Base-by-base conservation (phyloP, 768 basidiomycete species). In the Trametes coccinea region DNA sequence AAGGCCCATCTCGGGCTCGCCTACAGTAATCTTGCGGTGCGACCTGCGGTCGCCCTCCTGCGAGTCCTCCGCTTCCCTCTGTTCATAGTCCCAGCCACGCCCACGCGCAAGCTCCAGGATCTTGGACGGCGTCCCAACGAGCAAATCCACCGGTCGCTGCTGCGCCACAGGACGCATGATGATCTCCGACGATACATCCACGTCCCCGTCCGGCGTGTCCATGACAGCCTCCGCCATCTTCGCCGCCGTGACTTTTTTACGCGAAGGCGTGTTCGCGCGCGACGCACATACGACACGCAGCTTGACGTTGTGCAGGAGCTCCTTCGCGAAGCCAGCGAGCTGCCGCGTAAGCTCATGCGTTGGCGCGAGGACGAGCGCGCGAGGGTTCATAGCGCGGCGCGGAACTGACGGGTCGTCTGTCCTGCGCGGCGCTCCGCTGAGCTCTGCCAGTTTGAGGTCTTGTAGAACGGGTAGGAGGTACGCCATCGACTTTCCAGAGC, bases 291-390 rank as follows among this genome's bases (percentile, higher is more conserved):
- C 52, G 0, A 92, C 84, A n/a, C 89, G 85, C 11, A 95, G 79
- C 71, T 92, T 93, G 67, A 85, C 79, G 14, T 84, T 74, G 73
- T 95, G 93, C 29, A 88, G 74, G 1, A 96, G 78, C 2, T 80
- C 74, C 67, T 95, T 95, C 2, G 92, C 87, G 60, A 88, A 89
- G 0, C 74, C 72, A 0, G 92, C 82, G 0, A 95, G 79, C 70
- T 95, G 94, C 3, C 94, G 83, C 2, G 90, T 80, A 14, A 97
- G 84, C 71, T 96, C 94, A 70, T 96, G 94, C 0, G 94, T 95
- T 0, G 93, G 93, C 1, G 92, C 89, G 14, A 96, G 82, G 48
- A 97, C 78, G 48, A 97, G 76, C 0, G 88, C 91, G 2, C 92
- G 86, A 0, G 94, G 94, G 62, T 82, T 84, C 16, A 86, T 71